These are phyloP conservation scores for Rhododendron mucronatum DNA, from an alignment of 148 eudicot genomes.

Conservation along the genomic window DNA sequence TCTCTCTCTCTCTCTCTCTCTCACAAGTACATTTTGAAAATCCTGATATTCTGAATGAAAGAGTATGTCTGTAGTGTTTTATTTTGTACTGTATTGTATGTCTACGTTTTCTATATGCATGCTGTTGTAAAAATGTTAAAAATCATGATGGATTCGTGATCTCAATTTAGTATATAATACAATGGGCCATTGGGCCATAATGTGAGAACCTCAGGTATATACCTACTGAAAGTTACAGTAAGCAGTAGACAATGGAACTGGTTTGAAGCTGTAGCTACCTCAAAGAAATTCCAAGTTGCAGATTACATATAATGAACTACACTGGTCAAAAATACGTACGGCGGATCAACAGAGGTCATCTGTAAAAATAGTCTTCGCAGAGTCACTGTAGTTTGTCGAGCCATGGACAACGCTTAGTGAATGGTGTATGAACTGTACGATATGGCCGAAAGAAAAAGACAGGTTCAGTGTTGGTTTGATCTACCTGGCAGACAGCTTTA, in stretches of 20 bases:
- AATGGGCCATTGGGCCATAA: neutral
- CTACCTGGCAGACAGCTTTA: neutral
- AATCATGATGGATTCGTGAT: neutral
- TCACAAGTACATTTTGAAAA: too few species aligned
- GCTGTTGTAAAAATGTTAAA: too few species aligned
- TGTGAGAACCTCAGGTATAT: neutral
- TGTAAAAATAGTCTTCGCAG: neutral
- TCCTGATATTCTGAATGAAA: too few species aligned
- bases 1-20: too few species aligned
- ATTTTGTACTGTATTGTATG: too few species aligned
- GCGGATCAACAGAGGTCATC: neutral
- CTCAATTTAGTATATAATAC: neutral
- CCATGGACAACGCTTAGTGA: neutral
- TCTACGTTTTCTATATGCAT: too few species aligned
- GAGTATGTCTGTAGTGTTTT: too few species aligned
- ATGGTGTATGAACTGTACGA: neutral
- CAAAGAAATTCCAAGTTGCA: neutral
- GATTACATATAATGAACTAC: neutral
- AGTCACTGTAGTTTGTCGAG: neutral
- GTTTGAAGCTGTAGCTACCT: neutral
- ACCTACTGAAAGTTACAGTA: neutral
- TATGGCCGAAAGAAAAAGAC: neutral
- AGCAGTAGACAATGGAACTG: neutral
- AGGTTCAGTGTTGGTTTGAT: neutral
- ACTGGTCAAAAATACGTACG: neutral